Base-by-base conservation (phyloP, 352 stramenopile genomes). In the Phytophthora ohioensis region DNA sequence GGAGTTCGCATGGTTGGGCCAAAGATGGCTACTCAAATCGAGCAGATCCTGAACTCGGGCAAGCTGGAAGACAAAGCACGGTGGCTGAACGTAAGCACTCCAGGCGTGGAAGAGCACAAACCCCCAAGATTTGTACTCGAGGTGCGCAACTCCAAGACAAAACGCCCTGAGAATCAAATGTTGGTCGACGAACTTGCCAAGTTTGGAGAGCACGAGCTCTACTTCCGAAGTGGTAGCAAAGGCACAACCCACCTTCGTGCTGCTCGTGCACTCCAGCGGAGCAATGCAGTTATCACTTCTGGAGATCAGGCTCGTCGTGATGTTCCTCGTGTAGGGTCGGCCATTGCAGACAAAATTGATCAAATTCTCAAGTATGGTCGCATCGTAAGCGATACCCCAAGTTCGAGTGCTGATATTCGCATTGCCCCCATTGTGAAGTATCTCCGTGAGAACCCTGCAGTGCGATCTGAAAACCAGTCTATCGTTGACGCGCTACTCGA, bases 271-370 rank as follows among this genome's bases (percentile, higher is more conserved):
- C 83, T 94, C 65, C 85, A 90, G 64, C 76, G 87, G 17, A 49
- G 71, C 0, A 70, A 82, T 15, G 58, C 75, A 32, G 69, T 83
- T 10, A 86, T 94, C 49, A 81, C 76, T 31, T 90, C 82, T 27
- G 21, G 38, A 80, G 78, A 0, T 75, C 65, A 15, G 75, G 39
- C 76, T 90, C 39, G 84, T 94, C 43, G 87, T 38, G 73, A 85
- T 17, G 82, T 91, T 27, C 21, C 21, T 27, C 21, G 21, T 27
- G 21, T 27, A 1, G 21, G 21, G 21, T 27, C 21, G 21, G 21
- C 21, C 27, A 84, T 94, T 30, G 77, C 82, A 1, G 81, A 91
- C 39, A 94, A 94, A 71, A 92, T 94, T 39, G 82, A 94, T n/a
- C 85, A 94, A 64, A 91, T 94, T 32, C 56, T 93, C 15, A 38